Evolutionary conservation across 2,329 filamentous ascomycete species (phyloP), one percentile per base, ranked within the genome.

Genomic region (Beauveria medogensis): DNA sequence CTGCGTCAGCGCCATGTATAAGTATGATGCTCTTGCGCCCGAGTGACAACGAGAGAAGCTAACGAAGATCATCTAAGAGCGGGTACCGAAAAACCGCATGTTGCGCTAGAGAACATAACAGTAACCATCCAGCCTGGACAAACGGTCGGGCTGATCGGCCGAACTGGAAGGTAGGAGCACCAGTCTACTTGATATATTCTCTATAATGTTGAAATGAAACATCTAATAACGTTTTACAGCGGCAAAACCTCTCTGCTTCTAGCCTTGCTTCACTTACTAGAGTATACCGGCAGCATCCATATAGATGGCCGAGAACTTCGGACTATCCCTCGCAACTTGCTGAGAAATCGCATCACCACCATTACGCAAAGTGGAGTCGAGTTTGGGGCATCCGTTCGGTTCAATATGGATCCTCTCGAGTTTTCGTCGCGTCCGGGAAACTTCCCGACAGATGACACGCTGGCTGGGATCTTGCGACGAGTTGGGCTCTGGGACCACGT

Each of bases 241-340:
- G 56, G 56, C 22, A 59, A 59, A 44, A 37, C 56, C 3, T 59
- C 56, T 16, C 18, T 59, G 28, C 18, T 59, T 37, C 18, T 59
- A 9, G 47, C 47, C 18, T 8, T 59, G 28, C 56, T 59, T 37
- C 56, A 40, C 6, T 28, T 59, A 12, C 34, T 59, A 5, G 47
- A 59, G 34, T 59, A 59, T 26, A 52, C 56, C 2, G 56, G 56
- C 18, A 59, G n/a, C 30, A 59, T 59, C 20, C 20, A 26, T n/a
- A 59, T 59, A 22, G 56, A 59, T 24, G 56, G 47, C 37, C 47
- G 24, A 6, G 56, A 59, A 22, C 47, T 59, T 16, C 43, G 56
- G 10, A 46, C 30, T 9, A 44, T 59, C 12, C 56, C 56, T 30
- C 47, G 47, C 18, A 34, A 44, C 14, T 14, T 30, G 5, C 56